A percentile compares a stretch with the other conserved stretches of the same genome.
phyloP scores from a whole-genome alignment of 2,329 filamentous ascomycete species.

The Sarocladium oryzae region DNA sequence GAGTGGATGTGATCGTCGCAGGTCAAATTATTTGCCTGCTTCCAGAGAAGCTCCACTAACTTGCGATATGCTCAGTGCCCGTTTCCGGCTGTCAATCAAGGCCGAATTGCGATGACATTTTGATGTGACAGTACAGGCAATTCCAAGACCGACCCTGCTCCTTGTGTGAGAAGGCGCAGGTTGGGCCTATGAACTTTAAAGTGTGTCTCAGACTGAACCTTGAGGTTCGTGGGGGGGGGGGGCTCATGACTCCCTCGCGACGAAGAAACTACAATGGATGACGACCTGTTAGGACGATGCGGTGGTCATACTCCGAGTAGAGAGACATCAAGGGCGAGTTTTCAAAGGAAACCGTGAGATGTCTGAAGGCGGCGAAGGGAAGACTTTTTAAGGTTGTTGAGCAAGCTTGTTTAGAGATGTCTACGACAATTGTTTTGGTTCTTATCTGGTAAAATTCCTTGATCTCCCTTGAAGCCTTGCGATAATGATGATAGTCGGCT shows the following conservation, averaged over 20 bases:
- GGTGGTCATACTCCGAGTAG: background rate
- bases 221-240: background rate
- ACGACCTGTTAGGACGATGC: background rate
- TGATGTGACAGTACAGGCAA: background rate
- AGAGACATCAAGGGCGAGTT: constrained; percentile 4
- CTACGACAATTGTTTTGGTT: background rate
- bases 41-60: background rate
- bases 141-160: too few relatives aligned
- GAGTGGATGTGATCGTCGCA: constrained; percentile 1
- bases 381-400: constrained; percentile 6
- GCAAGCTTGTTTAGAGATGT: constrained; percentile 3
- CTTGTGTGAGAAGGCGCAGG: too few relatives aligned
- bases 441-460: constrained; percentile 4
- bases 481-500: background rate
- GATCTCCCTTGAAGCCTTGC: background rate
- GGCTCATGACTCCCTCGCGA: background rate
- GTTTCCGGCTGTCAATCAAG: background rate
- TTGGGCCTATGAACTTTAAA: background rate
- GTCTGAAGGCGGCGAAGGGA: constrained; percentile 1
- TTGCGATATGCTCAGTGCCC: background rate
- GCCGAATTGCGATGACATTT: background rate
- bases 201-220: background rate
- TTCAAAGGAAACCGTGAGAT: background rate
- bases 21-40: background rate
- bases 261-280: background rate